Evolutionary conservation across 345 rosid species (phyloP), one percentile per base, ranked within the genome.

Genomic region (Theobroma cacao): DNA sequence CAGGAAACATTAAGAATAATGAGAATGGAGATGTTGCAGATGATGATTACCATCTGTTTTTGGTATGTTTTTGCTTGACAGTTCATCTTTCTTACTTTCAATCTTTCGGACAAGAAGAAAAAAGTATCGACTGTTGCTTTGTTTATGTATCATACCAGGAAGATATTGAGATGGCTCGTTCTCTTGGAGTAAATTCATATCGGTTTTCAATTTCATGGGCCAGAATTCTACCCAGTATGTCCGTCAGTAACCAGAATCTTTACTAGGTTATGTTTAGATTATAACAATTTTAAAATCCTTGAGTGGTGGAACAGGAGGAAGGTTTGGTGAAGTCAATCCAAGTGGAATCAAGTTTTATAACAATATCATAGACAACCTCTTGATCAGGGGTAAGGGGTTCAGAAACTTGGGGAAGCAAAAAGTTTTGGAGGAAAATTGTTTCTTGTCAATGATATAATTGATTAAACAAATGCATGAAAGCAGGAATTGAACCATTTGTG

Each of bases 401-500:
- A 56, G 61, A 56, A 22, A 56, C 61, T 56, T 56, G 5, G 59
- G 1, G 31, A 58, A 58, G 33, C 3, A 36, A 58, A 28, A 59
- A 28, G 7, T 59, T 7, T 62, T 31, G 65, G 38, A 1, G 38
- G 65, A 2, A 48, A 38, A 14, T 6, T 20, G 7, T 65, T 48
- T 15, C 22, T 75, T 78, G 13, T 11, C 15, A 20, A 20, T 73
- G 56, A 34, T 56, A 45, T 28, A 47, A 65, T 78, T 75, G 62
- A 70, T 50, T 45, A 3, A 47, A 72, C 31, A 31, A 70, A 48
- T 74, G 73, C 41, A 17, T 55, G 45, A 69, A 22, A 82, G 84
- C 79, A 85, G 87, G 88, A 67, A 87, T 83, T 15, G 84, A 87
- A 78, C 90, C 90, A 28, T 87, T 87, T 65, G 86, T 87, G 75